Evolutionary conservation across 2,329 filamentous ascomycete genomes (phyloP), one percentile per base, ranked within the genome.

Genomic region (Pseudogymnoascus sp.): DNA sequence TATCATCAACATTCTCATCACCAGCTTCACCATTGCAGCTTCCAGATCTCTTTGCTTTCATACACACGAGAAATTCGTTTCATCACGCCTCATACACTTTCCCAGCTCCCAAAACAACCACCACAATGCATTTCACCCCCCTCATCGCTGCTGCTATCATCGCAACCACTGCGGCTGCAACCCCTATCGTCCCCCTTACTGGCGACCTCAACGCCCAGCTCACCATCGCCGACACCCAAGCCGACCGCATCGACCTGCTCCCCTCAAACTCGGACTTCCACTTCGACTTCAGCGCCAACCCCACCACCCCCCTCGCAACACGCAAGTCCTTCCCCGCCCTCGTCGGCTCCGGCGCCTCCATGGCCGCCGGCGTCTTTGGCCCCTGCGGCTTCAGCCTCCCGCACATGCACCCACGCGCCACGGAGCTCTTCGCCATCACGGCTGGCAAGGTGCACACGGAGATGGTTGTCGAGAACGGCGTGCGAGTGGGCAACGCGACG

Each of bases 391-490:
- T 82, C 76, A 73, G 83, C 14, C 78, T 80, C 12, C 77, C 79
- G 4, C 81, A 82, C 67, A 73, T 77, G 23, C 81, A 84, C 65
- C 78, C 79, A 1, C 74, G 80, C 5, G 81, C 78, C 2, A 74
- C 75, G 21, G 83, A 83, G 65, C 75, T 77, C 38, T 80, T 82
- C 11, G 75, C 81, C 5, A 76, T 77, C 0, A 72, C 81, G 18
- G 70, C 72, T 16, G 80, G 80, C n/a, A 79, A 76, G 40, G 82
- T 78, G 5, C 77, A 77, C 43, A 82, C 79, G 8, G 82, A 75
- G 69, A 82, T 82, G 79, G 75, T 78, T 46, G 74, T 77, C 62
- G 80, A 83, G 70, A 83, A 83, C 63, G 80, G 79, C 2, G 79
- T 78, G 0, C 71, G 72, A 7, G 72, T 76, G 1, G 73, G 82